Evolutionary conservation across 495 filamentous ascomycete species (phyloP).

Genomic region (Xeromyces bisporus): DNA sequence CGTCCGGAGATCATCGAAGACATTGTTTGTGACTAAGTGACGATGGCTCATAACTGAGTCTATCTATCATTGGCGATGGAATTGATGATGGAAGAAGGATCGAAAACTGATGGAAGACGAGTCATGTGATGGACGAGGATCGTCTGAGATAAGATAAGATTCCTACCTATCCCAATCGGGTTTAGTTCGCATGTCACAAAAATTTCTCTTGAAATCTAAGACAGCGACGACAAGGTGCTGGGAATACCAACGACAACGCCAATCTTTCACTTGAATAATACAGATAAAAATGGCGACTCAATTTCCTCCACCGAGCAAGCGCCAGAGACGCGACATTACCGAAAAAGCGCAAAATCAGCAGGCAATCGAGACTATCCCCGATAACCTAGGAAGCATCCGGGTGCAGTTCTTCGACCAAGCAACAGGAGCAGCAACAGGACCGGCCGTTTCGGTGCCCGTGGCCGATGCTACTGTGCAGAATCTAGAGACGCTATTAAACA

Average conservation of each 20-base stretch:
- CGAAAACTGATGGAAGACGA: too few species aligned
- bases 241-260: neutral
- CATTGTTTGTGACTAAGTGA: neutral
- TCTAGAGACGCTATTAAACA: constrained; percentile 80
- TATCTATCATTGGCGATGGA: neutral
- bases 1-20: constrained; percentile 4
- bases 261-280: neutral
- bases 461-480: constrained; percentile 80
- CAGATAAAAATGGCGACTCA: constrained; percentile 70
- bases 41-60: neutral
- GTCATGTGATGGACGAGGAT: neutral
- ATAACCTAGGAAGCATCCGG: constrained; percentile 61
- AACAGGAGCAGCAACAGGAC: constrained; percentile 47
- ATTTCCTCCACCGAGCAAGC: constrained; percentile 77
- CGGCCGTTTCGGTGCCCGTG: constrained; percentile 63
- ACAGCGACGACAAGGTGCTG: constrained; percentile 1
- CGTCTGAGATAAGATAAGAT: constrained; percentile 18
- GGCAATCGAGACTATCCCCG: constrained; percentile 52
- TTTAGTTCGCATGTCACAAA: too few species aligned
- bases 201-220: constrained; percentile 8
- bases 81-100: neutral
- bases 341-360: constrained; percentile 61
- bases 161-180: too few species aligned
- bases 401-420: constrained; percentile 79
- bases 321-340: constrained; percentile 58